phyloP scores from a whole-genome alignment of 129 eudicot genomes.

The Heracleum sosnowskyi region DNA sequence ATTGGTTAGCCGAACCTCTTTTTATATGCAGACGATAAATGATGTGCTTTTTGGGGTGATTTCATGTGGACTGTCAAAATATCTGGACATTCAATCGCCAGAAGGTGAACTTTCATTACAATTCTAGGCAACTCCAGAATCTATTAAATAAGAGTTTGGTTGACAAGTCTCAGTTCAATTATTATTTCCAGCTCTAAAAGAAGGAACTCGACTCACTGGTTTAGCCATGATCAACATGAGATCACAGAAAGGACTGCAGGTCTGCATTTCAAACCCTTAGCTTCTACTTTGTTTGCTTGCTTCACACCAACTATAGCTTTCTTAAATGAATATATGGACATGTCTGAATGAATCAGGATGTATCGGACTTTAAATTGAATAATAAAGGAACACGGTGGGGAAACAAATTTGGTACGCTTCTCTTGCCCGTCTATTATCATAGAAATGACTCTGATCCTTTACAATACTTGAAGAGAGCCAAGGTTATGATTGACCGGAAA shows the following conservation, averaged over 20 bases:
- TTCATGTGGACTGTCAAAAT: constrained; percentile 68
- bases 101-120: constrained; percentile 27
- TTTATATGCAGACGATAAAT: constrained; percentile 63
- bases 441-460: constrained; percentile 38
- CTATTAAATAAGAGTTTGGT: background rate
- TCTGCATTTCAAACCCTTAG: constrained; percentile 6
- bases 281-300: background rate
- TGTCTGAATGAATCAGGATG: constrained; percentile 32
- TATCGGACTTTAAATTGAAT: constrained; percentile 42
- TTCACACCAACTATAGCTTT: background rate
- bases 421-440: constrained; percentile 55
- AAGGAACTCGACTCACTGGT: constrained; percentile 64
- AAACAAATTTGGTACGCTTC: constrained; percentile 64
- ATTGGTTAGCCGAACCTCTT: too few species aligned
- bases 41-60: constrained; percentile 77
- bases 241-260: constrained; percentile 66
- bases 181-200: constrained; percentile 29
- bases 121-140: background rate
- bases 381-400: constrained; percentile 49
- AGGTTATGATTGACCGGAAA: constrained; percentile 66
- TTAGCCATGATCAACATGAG: constrained; percentile 71
- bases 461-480: constrained; percentile 48
- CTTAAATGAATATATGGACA: background rate
- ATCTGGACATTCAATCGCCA: constrained; percentile 48
- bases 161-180: background rate